Conservation (phyloP, 495 filamentous ascomycete species). For the Schizothecium vesticola region DNA sequence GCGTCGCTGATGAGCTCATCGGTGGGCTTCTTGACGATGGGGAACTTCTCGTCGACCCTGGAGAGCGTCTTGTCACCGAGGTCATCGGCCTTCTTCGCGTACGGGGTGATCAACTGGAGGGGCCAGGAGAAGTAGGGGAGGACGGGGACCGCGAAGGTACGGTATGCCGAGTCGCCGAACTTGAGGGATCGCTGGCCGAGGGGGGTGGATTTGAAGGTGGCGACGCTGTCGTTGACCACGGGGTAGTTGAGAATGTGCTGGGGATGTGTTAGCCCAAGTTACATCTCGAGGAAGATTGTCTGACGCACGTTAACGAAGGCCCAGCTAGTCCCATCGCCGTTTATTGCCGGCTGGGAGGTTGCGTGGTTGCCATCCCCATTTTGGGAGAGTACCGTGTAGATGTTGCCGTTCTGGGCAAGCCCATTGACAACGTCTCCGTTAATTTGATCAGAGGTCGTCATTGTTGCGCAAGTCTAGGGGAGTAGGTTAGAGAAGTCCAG, state of each 20-base stretch:
- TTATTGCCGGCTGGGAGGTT: not conserved
- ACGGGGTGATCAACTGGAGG: slow-evolving; percentile 72
- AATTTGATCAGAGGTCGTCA: not conserved
- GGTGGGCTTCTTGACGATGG: slow-evolving; percentile 83
- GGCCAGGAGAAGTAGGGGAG: slow-evolving; percentile 72
- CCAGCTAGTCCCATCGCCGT: slow-evolving; percentile 1
- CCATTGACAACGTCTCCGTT: not conserved
- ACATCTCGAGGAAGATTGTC: not conserved
- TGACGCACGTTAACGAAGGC: slow-evolving; percentile 24
- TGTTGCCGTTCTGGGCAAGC: not conserved
- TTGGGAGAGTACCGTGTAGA: not conserved
- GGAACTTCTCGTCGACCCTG: slow-evolving; percentile 73
- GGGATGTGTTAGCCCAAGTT: not conserved
- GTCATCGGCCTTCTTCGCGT: slow-evolving; percentile 73
- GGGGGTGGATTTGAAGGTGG: slow-evolving; percentile 69
- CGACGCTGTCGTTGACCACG: slow-evolving; percentile 71
- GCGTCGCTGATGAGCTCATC: slow-evolving; percentile 65
- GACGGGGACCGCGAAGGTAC: slow-evolving; percentile 58
- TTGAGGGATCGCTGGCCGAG: slow-evolving; percentile 76
- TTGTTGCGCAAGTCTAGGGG: not conserved
- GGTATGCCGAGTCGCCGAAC: slow-evolving; percentile 63
- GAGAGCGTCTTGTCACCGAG: slow-evolving; percentile 70
- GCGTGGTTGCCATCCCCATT: not conserved
- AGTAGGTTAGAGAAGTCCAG: not conserved
- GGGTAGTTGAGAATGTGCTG: slow-evolving; percentile 86